phyloP scores from a whole-genome alignment of 129 eudicot species.

The Flaveria linearis region DNA sequence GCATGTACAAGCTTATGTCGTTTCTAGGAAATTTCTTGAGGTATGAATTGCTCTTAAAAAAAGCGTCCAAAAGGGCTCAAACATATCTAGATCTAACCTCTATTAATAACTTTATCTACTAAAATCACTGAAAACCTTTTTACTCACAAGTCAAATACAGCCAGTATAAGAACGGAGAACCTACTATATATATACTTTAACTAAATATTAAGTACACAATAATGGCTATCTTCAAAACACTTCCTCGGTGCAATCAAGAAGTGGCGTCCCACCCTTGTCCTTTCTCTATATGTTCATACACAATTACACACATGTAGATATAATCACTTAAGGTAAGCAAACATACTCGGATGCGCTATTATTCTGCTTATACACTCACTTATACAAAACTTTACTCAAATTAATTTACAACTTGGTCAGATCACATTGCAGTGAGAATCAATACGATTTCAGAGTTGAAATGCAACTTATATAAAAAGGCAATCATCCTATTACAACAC shows the following conservation, averaged over 20 bases:
- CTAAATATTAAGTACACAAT: background rate
- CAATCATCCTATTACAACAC: background rate
- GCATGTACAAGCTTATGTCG: background rate
- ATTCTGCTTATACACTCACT: constrained; percentile 1
- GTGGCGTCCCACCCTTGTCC: no score
- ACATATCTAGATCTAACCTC: background rate
- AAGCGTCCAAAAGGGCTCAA: background rate
- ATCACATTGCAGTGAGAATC: background rate
- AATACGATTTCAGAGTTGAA: background rate
- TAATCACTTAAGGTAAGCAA: background rate
- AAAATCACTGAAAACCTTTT: background rate
- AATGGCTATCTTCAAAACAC: no score
- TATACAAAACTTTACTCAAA: background rate
- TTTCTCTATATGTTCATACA: no score
- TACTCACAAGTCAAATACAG: background rate
- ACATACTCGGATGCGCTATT: constrained; percentile 11
- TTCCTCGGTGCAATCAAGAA: no score
- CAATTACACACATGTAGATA: background rate
- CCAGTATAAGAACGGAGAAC: background rate
- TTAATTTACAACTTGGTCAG: background rate
- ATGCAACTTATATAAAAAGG: background rate
- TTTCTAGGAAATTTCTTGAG: background rate
- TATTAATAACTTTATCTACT: background rate
- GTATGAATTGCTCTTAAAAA: background rate
- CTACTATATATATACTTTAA: background rate